phyloP scores from a whole-genome alignment of 2,329 filamentous ascomycete species.

The Gnomoniopsis sp. region DNA sequence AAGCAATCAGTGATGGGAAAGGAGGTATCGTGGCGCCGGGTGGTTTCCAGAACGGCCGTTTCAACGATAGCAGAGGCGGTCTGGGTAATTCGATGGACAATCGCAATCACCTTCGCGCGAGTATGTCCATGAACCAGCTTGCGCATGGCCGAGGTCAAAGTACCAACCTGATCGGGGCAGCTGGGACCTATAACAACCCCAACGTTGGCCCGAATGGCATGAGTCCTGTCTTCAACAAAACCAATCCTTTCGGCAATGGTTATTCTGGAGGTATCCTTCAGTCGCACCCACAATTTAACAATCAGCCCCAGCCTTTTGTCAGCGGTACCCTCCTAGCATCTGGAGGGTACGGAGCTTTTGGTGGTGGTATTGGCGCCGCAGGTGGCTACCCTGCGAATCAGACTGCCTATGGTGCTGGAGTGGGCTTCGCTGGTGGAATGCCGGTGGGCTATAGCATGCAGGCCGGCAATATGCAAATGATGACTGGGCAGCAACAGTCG shows the following conservation, averaged over 20 bases:
- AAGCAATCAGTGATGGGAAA: constrained; percentile 30
- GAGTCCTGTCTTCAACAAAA: constrained; percentile 13
- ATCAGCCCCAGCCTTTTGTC: constrained; percentile 10
- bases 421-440: constrained; percentile 11
- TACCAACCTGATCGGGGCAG: constrained; percentile 15
- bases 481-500: constrained; percentile 21
- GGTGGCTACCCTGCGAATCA: constrained; percentile 12
- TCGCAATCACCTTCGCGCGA: constrained; percentile 19
- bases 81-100: constrained; percentile 17
- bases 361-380: constrained; percentile 11
- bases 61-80: constrained; percentile 48
- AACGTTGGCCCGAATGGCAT: constrained; percentile 10
- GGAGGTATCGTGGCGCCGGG: constrained; percentile 32
- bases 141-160: not conserved
- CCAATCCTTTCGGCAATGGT: constrained; percentile 11
- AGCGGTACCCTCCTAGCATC: constrained; percentile 13
- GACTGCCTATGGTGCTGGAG: constrained; percentile 15
- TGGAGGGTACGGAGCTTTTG: constrained; percentile 8
- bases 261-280: constrained; percentile 16
- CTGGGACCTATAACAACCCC: constrained; percentile 14
- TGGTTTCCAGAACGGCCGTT: constrained; percentile 50
- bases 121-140: constrained; percentile 20
- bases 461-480: constrained; percentile 14
- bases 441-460: constrained; percentile 19
- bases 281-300: constrained; percentile 11